phyloP scores from a whole-genome alignment of 1,139 yeast genomes.

The Taiozyma sp. region DNA sequence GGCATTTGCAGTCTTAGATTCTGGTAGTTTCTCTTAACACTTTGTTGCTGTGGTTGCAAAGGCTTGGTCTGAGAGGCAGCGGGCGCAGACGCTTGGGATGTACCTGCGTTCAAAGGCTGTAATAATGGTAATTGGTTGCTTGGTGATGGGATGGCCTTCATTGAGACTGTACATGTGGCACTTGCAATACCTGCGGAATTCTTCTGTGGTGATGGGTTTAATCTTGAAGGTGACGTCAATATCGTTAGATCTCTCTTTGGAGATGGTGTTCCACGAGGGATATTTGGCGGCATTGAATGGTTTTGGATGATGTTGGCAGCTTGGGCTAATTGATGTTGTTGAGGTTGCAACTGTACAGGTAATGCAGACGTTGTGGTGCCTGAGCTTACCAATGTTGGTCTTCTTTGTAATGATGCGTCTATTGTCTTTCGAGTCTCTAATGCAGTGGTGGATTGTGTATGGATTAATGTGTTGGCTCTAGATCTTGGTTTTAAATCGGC shows the following conservation, averaged over 20 bases:
- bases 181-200: neutral
- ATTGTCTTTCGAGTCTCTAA: slow-evolving; percentile 33
- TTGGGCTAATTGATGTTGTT: slow-evolving; percentile 2
- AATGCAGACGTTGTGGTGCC: slow-evolving; percentile 2
- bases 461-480: slow-evolving; percentile 46
- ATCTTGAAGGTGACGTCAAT: slow-evolving; percentile 18
- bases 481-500: slow-evolving; percentile 28
- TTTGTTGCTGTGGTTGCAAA: slow-evolving; percentile 12
- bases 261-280: slow-evolving; percentile 21
- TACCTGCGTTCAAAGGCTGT: slow-evolving; percentile 20
- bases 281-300: slow-evolving; percentile 8
- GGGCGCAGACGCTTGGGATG: slow-evolving; percentile 5
- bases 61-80: slow-evolving; percentile 5
- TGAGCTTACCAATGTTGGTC: slow-evolving; percentile 17
- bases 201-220: slow-evolving; percentile 21
- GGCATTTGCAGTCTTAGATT: slow-evolving; percentile 47
- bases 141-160: slow-evolving; percentile 24
- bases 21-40: slow-evolving; percentile 29
- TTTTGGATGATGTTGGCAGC: slow-evolving; percentile 1
- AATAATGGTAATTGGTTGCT: slow-evolving; percentile 22
- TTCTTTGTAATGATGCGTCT: slow-evolving; percentile 21
- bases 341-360: slow-evolving; percentile 5
- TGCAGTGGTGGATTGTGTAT: slow-evolving; percentile 46
- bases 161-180: slow-evolving; percentile 8
- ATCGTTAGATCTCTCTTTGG: slow-evolving; percentile 19